Evolutionary conservation across 1,284 basidiomycete genomes (phyloP), one percentile per base, ranked within the genome.

Genomic region (Peniophora sp.): DNA sequence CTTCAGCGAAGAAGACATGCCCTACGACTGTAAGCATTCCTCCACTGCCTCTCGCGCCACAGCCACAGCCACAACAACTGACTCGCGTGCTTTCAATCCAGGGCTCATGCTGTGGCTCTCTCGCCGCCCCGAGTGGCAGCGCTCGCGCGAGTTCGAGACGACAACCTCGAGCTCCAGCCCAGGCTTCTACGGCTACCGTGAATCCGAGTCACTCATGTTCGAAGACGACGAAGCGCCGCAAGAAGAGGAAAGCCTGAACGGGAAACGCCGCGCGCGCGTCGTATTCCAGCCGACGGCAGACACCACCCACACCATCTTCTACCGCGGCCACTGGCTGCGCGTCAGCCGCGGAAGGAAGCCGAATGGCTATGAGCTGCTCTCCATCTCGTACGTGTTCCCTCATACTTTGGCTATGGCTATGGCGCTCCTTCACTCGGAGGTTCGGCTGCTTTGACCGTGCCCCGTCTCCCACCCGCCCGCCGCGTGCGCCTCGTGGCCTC

Each of bases 231-330:
- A 74, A 15, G 27, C 27, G 27, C 27, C 27, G 5, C 27, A 32
- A 32, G 69, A 62, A 11, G 73, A 75, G 17, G 79, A 82, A n/a
- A 77, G 76, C 52, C 63, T 73, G 8, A 78, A 78, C 20, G 83
- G 83, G 15, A 79, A 79, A 54, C 78, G 83, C 44, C 85, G 84
- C 67, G 88, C 86, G 35, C 78, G 85, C 44, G 86, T 90, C 41
- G 81, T 89, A 54, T 90, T 90, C 72, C 87, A 89, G 67, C 88
- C 87, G 11, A 90, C 88, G 1, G 76, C 85, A 47, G 85, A 90
- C 63, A 85, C 85, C 15, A 89, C 87, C 1, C 87, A 89, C 62
- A 90, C 87, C 35, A 88, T 90, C 52, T 90, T 81, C 63, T 90
- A 88, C 70, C 76, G 77, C 48, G 83, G 83, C 0, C 88, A 90